These are phyloP conservation scores for Blastobotrys americana DNA, from an alignment of 805 yeast genomes.

Conservation along the genomic window DNA sequence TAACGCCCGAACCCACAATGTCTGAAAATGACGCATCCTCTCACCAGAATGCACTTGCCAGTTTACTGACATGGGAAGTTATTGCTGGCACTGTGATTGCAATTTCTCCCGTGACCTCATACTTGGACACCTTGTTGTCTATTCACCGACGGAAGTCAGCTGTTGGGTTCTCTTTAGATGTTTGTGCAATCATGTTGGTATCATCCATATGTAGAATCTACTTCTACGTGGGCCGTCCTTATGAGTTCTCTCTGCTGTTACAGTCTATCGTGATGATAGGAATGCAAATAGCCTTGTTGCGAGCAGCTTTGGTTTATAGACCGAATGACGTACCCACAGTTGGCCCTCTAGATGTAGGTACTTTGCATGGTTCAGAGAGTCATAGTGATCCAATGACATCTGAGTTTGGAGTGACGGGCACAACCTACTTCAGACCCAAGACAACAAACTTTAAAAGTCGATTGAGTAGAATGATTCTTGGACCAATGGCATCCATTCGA, in stretches of 20 bases:
- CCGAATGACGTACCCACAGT: slow-evolving; percentile 18
- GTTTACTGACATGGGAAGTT: background rate
- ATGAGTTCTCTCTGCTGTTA: slow-evolving; percentile 67
- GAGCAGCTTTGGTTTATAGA: slow-evolving; percentile 45
- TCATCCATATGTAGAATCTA: slow-evolving; percentile 67
- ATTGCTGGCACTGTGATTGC: slow-evolving; percentile 52
- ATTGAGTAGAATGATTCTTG: background rate
- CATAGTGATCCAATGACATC: too few species aligned
- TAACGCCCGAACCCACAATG: too few species aligned
- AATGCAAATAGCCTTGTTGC: slow-evolving; percentile 60
- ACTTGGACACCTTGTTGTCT: slow-evolving; percentile 72
- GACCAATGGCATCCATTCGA: slow-evolving; percentile 6
- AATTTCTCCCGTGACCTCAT: slow-evolving; percentile 78
- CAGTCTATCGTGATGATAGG: slow-evolving; percentile 83
- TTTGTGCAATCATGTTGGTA: slow-evolving; percentile 84
- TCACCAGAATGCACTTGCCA: background rate
- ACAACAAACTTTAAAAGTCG: background rate
- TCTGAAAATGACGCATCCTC: too few species aligned
- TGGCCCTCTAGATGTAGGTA: slow-evolving; percentile 13
- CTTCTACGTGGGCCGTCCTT: slow-evolving; percentile 73
- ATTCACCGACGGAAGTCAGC: slow-evolving; percentile 59
- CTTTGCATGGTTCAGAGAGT: background rate
- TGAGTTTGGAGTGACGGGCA: background rate
- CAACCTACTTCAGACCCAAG: background rate
- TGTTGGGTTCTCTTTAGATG: slow-evolving; percentile 81